Evolutionary conservation across 2,329 filamentous ascomycete species (phyloP), one percentile per base, ranked within the genome.

Genomic region (Paracoccidioides lutzii): DNA sequence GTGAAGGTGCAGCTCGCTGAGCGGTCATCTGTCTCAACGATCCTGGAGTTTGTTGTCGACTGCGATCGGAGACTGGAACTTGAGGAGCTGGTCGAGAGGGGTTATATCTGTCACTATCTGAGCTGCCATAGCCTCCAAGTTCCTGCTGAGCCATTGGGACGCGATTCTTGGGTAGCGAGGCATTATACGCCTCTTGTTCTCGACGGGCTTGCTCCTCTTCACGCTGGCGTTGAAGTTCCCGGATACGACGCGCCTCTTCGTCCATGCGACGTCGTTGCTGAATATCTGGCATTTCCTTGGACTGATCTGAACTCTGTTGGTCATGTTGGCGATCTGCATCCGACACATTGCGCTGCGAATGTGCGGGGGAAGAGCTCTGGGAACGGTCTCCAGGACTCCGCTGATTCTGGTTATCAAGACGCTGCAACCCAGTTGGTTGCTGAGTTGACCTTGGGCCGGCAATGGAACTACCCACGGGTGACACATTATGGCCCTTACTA

Each of bases 121-220:
- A 73, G 59, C 78, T 76, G 42, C 81, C 78, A 59, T 82, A 86
- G 37, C 84, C 84, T 56, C 88, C 88, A 62, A 97, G 75, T 70
- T 97, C 93, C 71, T 96, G 90, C 69, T 97, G 88, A 37, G 90
- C 90, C 61, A 93, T 66, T 2, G 88, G 88, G 9, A 83, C 74
- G 67, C 88, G 88, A 60, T 80, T 84, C 75, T 95, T 87, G 37
- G 90, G 91, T 58, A 96, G 74, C 30, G 88, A 89, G 40, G 88
- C 87, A 69, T 97, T 95, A 71, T 95, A 96, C 15, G 83, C 88
- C 67, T 93, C 90, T 62, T 88, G 77, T 53, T 95, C 89, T 61
- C 85, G 81, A 55, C 87, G 80, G 54, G 80, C 80, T 64, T 84
- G 81, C 63, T 89, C 85, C 60, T 73, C 71, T 55, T 71, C 66